Evolutionary conservation across 2,329 filamentous ascomycete genomes (phyloP), one percentile per base, ranked within the genome.

Genomic region (Ascochyta viciae-villosae): DNA sequence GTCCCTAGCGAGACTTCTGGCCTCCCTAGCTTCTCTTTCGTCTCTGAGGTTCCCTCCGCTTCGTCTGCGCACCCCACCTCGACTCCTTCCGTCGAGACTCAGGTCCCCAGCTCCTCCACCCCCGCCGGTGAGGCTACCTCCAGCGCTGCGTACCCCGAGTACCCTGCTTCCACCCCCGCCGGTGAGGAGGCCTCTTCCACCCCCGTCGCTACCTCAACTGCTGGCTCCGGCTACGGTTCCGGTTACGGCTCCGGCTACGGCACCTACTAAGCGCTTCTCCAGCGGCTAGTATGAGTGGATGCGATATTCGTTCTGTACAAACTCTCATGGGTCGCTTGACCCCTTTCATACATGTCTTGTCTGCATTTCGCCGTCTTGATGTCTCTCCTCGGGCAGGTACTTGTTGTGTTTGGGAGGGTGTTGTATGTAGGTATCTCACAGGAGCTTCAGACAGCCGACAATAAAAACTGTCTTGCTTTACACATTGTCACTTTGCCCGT

Each of bases 331-430:
- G 57, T 63, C 62, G 57, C 51, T 67, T 68, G 65, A 57, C 50
- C 63, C 54, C 43, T 64, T 68, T 67, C 66, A 64, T 65, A 58
- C 56, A 62, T 64, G 58, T 63, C 60, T 63, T 61, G 62, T 67
- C 57, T 65, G 55, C 42, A 46, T 60, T 62, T 50, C 46, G 56
- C 53, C 57, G 59, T 63, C 42, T 54, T 63, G 52, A 54, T 51
- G 59, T 62, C 62, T 59, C 62, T 59, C 62, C 59, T 64, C 54
- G 52, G 63, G 60, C 59, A 65, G 57, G 60, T 57, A 44, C 60
- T 56, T 47, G 48, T 50, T 62, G 51, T 54, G 54, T 54, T 58
- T 57, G 50, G 39, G 44, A 55, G 45, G 54, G 49, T 51, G 49
- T 61, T 58, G 58, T 58, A 63, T 60, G 58, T 65, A 60, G 54